Evolutionary conservation across 1,139 yeast genomes (phyloP).

Genomic region (Scheffersomyces lignicola): DNA sequence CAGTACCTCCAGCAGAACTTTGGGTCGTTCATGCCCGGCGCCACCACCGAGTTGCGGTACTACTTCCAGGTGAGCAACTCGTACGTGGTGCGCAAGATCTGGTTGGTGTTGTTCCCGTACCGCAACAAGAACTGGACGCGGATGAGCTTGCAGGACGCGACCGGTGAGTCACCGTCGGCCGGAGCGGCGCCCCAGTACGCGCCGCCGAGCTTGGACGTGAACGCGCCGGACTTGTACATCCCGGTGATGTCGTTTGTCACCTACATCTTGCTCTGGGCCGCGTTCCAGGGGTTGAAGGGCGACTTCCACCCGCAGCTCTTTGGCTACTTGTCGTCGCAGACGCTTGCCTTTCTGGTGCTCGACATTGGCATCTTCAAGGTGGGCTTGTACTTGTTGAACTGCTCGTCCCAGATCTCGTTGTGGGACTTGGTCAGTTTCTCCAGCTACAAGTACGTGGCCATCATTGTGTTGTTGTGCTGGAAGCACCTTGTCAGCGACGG

Average conservation of each 20-base stretch:
- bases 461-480: constrained; percentile 54
- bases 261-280: constrained; percentile 81
- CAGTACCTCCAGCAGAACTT: constrained; percentile 74
- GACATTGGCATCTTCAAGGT: constrained; percentile 55
- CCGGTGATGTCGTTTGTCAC: constrained; percentile 94
- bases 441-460: constrained; percentile 92
- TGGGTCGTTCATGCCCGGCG: constrained; percentile 51
- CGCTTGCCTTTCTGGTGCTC: constrained; percentile 75
- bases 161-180: constrained; percentile 19
- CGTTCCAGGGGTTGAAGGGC: constrained; percentile 83
- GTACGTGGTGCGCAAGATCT: constrained; percentile 75
- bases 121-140: constrained; percentile 78
- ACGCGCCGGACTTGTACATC: constrained; percentile 95
- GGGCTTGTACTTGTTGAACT: constrained; percentile 46
- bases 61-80: constrained; percentile 91
- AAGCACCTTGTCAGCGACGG: constrained; percentile 41
- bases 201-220: constrained; percentile 78
- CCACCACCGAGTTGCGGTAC: constrained; percentile 60
- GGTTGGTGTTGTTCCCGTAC: constrained; percentile 82
- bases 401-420: constrained; percentile 56
- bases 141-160: constrained; percentile 42
- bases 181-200: constrained; percentile 53
- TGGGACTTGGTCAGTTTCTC: constrained; percentile 89
- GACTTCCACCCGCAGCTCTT: constrained; percentile 91
- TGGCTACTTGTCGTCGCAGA: constrained; percentile 88